Evolutionary conservation across 257 asterid genomes (phyloP).

Genomic region (Verbascum thapsus): DNA sequence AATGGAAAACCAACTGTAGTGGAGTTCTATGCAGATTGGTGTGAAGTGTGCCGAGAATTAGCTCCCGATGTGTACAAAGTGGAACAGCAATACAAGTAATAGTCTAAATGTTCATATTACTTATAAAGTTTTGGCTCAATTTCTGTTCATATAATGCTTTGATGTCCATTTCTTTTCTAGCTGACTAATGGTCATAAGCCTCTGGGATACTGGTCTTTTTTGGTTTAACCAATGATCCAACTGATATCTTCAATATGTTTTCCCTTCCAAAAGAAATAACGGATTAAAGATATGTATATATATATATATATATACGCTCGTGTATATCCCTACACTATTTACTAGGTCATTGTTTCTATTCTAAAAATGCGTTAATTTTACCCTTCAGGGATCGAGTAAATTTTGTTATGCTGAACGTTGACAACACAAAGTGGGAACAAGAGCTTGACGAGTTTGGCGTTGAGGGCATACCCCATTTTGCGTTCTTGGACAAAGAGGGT

Average conservation of each 20-base stretch:
- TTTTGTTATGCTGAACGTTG: conserved; percentile 97
- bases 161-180: conserved; percentile 5
- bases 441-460: conserved; percentile 99
- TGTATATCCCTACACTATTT: not conserved
- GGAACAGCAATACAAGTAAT: conserved; percentile 81
- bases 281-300: too few relatives aligned
- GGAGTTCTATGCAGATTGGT: conserved; percentile 99
- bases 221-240: not conserved
- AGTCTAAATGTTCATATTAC: not conserved
- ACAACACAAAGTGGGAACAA: conserved; percentile 99
- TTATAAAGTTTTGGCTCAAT: conserved; percentile 10
- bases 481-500: conserved; percentile 84
- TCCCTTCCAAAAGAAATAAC: not conserved
- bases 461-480: conserved; percentile 98
- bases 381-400: conserved; percentile 73
- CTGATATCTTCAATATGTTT: not conserved
- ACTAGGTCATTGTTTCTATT: not conserved
- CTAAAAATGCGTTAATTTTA: not conserved
- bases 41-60: conserved; percentile 91
- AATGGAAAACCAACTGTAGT: conserved; percentile 98
- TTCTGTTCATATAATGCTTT: not conserved
- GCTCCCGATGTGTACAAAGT: conserved; percentile 91
- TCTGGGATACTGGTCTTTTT: conserved; percentile 18
- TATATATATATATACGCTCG: not conserved
- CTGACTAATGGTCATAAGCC: not conserved